These are phyloP conservation scores for Ettlia oleoabundans DNA, from an alignment of 139 green algal species.

Conservation along the genomic window DNA sequence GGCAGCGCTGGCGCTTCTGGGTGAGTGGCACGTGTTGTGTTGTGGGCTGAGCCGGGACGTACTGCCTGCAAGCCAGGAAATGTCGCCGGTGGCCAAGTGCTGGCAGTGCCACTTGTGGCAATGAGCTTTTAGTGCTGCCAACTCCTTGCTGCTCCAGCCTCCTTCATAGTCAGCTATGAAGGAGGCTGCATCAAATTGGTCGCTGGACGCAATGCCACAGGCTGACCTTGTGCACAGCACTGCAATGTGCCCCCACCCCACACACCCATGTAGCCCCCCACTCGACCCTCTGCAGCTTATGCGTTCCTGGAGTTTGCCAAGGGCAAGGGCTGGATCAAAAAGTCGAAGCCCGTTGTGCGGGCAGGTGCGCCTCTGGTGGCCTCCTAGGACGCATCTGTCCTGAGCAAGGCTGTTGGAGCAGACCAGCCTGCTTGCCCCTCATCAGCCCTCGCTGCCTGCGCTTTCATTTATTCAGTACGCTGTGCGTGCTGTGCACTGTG, in stretches of 20 bases:
- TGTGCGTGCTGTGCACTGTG: too few species aligned
- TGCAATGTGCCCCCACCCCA: too few species aligned
- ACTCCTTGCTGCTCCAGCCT: neutral
- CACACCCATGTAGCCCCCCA: too few species aligned
- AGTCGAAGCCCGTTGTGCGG: slow-evolving; percentile 19
- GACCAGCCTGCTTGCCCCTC: too few species aligned
- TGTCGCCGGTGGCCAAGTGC: neutral
- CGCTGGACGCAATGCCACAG: too few species aligned
- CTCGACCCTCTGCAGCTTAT: slow-evolving; percentile 46
- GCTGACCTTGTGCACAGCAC: too few species aligned
- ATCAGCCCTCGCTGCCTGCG: too few species aligned
- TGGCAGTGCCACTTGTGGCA: too few species aligned
- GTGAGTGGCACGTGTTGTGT: slow-evolving; percentile 27
- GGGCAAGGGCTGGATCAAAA: slow-evolving; percentile 49
- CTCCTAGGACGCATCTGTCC: neutral
- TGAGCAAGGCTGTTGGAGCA: too few species aligned
- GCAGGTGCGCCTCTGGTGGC: slow-evolving; percentile 9
- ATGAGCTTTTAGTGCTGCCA: neutral
- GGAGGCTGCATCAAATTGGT: too few species aligned
- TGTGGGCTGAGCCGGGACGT: neutral
- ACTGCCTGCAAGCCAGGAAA: neutral
- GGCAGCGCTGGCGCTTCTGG: slow-evolving; percentile 6
- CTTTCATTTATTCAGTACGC: too few species aligned
- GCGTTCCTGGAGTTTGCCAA: slow-evolving; percentile 11
- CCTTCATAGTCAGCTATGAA: too few species aligned